These are phyloP conservation scores for Brassica cretica DNA, from an alignment of 345 rosid genomes.

Conservation along the genomic window DNA sequence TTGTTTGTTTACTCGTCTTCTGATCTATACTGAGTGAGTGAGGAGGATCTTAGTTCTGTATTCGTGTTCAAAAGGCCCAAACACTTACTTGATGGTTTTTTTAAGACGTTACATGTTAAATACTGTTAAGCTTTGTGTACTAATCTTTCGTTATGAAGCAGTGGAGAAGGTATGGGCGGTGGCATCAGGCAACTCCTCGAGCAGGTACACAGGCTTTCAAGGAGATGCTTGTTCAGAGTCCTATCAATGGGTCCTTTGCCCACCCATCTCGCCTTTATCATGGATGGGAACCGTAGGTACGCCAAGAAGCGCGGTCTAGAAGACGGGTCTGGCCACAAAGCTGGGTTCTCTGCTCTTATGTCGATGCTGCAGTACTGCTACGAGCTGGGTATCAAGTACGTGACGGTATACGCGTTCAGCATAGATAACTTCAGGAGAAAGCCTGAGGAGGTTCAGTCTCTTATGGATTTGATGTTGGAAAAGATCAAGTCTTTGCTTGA, in stretches of 20 bases:
- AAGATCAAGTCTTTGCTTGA: conserved; percentile 60
- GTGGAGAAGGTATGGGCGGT: conserved; percentile 17
- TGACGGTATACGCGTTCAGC: conserved; percentile 73
- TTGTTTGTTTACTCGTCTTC: not conserved
- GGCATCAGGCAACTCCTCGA: conserved; percentile 23
- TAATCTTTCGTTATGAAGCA: not conserved
- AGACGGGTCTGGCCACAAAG: conserved; percentile 44
- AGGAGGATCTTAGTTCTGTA: not conserved
- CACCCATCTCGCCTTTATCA: conserved; percentile 63
- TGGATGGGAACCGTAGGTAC: conserved; percentile 55
- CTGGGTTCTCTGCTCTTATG: conserved; percentile 60
- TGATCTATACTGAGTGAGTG: not conserved
- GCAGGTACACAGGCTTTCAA: conserved; percentile 35
- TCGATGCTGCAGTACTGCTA: conserved; percentile 66
- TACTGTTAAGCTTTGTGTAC: not conserved
- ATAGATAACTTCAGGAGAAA: conserved; percentile 74
- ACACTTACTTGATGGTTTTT: conserved; percentile 1
- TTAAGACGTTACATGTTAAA: not conserved
- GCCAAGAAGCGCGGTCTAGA: conserved; percentile 36
- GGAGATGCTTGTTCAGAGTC: conserved; percentile 48
- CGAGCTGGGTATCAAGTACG: conserved; percentile 65
- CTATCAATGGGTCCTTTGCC: conserved; percentile 58
- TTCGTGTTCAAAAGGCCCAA: not conserved
- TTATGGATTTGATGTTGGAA: conserved; percentile 80
- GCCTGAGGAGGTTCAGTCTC: conserved; percentile 67